Evolutionary conservation across 1,284 basidiomycete genomes (phyloP), one percentile per base, ranked within the genome.

Genomic region (Ganoderma multipileum): DNA sequence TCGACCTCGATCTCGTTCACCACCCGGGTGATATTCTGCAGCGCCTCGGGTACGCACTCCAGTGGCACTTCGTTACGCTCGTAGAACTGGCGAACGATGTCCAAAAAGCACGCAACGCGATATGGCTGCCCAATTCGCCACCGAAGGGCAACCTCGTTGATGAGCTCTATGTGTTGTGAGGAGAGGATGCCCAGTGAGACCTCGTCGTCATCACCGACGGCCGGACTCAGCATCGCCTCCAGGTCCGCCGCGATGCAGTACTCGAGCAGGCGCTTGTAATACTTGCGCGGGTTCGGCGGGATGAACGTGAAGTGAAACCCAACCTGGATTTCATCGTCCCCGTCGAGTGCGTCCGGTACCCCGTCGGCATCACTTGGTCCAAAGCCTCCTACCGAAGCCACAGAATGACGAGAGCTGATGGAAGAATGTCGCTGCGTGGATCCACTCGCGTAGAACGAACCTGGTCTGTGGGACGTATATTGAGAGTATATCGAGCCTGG

Each of bases 101-200:
- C 93, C 74, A 98, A 81, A 80, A 98, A 97, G 74, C 92, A 92
- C 11, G 91, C 86, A 0, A 88, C 89, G 28, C 94, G 89, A 76
- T 95, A 95, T 3, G 93, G 83, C 64, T 92, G 88, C 9, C 91
- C 88, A 66, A 99, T 91, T 65, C 97, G 86, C 98, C 98, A 99
- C 54, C 95, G 87, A 67, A 92, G 76, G 1, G 95, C 95, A 75
- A 96, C 97, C 76, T 97, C 94, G 65, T 91, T 91, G 69, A 99
- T 88, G 42, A 99, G 83, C 67, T 95, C 92, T 57, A 95, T 85
- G 78, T 99, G 96, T 20, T 86, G 78, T 0, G 87, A 77, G 0
- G 95, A 95, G n/a, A 99, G 82, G 66, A 99, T 99, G 12, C 95
- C 95, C 39, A 99, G 83, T 0, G 96, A 95, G 3, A 99, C 97